phyloP scores from a whole-genome alignment of 2,329 filamentous ascomycete genomes.

The Xylogone sp. region DNA sequence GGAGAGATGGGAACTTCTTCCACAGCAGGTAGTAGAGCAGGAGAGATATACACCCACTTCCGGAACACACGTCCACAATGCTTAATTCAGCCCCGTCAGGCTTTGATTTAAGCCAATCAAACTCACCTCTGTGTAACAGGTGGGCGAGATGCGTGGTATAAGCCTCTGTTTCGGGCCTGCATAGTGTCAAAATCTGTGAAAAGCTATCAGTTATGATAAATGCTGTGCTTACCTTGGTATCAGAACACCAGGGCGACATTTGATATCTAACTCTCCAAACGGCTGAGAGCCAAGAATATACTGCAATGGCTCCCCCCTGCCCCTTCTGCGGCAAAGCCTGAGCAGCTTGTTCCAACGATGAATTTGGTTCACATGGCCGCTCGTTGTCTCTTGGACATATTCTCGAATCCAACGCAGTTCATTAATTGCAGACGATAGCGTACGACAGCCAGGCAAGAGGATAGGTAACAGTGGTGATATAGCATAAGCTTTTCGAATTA shows the following conservation, averaged over 20 bases:
- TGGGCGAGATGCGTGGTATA: conserved; percentile 56
- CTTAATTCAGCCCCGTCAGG: conserved; percentile 40
- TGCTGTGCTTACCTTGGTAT: conserved; percentile 64
- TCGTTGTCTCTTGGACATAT: conserved; percentile 36
- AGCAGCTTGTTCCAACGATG: conserved; percentile 22
- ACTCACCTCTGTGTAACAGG: conserved; percentile 28
- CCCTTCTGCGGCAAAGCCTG: conserved; percentile 44
- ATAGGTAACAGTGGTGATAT: conserved; percentile 53
- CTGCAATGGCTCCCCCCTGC: conserved; percentile 72
- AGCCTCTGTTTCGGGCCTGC: conserved; percentile 65
- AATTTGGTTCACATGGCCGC: conserved; percentile 16
- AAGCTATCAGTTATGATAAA: background rate
- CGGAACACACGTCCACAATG: conserved; percentile 84
- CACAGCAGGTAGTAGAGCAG: conserved; percentile 63
- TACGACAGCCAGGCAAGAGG: conserved; percentile 61
- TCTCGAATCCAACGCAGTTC: conserved; percentile 72
- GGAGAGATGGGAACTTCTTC: conserved; percentile 35
- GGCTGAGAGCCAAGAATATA: conserved; percentile 87
- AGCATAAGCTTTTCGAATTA: conserved; percentile 50
- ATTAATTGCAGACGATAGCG: conserved; percentile 58
- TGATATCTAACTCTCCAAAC: conserved; percentile 79
- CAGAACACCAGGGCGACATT: conserved; percentile 72
- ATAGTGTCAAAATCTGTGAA: conserved; percentile 5
- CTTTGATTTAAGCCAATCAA: background rate
- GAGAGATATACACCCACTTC: conserved; percentile 85